These are phyloP conservation scores for Sanghuangporus sanghuang DNA, from an alignment of 1,284 basidiomycete genomes.

Conservation along the genomic window DNA sequence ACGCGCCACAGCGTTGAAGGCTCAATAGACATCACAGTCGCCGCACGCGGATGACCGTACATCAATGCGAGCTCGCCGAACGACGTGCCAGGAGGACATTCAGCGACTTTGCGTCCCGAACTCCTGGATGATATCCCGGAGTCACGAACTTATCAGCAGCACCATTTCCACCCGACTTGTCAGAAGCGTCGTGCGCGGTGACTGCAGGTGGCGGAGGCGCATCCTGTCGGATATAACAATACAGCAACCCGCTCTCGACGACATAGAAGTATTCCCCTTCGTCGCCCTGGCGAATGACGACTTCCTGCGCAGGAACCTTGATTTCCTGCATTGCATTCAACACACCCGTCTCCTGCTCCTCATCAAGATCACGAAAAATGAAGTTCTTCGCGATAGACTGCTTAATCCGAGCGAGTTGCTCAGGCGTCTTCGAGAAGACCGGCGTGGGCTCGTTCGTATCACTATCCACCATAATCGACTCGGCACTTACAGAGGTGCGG, in stretches of 20 bases:
- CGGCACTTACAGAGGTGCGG: slow-evolving; percentile 94
- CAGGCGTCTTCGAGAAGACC: slow-evolving; percentile 76
- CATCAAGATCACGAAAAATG: slow-evolving; percentile 94
- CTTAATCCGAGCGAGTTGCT: slow-evolving; percentile 86
- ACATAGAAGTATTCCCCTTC: slow-evolving; percentile 98
- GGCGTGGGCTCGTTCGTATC: slow-evolving; percentile 61
- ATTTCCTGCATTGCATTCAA: slow-evolving; percentile 95
- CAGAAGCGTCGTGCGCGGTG: slow-evolving; percentile 43
- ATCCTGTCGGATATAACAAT: slow-evolving; percentile 80
- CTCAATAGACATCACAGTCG: slow-evolving; percentile 85
- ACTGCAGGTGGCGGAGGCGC: slow-evolving; percentile 56
- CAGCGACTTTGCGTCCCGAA: slow-evolving; percentile 83
- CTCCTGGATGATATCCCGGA: slow-evolving; percentile 59
- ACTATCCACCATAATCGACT: slow-evolving; percentile 85
- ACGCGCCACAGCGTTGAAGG: slow-evolving; percentile 89
- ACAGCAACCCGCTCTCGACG: slow-evolving; percentile 84
- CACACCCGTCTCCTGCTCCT: slow-evolving; percentile 92
- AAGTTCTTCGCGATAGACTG: slow-evolving; percentile 86
- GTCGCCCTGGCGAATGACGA: slow-evolving; percentile 95
- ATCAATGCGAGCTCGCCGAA: slow-evolving; percentile 98
- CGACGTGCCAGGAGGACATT: slow-evolving; percentile 81
- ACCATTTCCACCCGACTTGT: slow-evolving; percentile 32
- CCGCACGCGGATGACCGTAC: slow-evolving; percentile 95
- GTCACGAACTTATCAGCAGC: slow-evolving; percentile 52
- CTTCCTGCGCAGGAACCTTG: slow-evolving; percentile 64